These are phyloP conservation scores for Exophiala calicioides DNA, from an alignment of 2,329 filamentous ascomycete species.

Conservation along the genomic window DNA sequence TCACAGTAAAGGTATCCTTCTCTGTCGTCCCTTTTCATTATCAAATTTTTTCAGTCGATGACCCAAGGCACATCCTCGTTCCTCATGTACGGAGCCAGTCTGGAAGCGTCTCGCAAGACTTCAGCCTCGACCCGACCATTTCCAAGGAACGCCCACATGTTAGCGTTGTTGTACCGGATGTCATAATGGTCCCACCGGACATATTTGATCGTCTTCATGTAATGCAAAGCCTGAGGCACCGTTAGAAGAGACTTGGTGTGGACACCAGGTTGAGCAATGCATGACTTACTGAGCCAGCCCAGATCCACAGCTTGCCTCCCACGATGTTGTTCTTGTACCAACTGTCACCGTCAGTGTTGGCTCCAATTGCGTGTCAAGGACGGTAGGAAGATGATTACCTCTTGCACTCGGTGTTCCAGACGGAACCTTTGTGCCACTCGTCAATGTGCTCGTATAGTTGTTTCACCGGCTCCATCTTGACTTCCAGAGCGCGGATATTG, in stretches of 20 bases:
- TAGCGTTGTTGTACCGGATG: constrained; percentile 5
- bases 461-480: constrained; percentile 5
- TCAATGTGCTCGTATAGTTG: constrained; percentile 18
- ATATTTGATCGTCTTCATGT: constrained; percentile 12
- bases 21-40: not conserved
- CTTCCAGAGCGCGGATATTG: constrained; percentile 11
- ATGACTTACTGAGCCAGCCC: constrained; percentile 5
- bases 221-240: constrained; percentile 10
- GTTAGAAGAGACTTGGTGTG: not conserved
- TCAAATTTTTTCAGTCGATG: too few species aligned
- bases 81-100: constrained; percentile 10
- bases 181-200: constrained; percentile 14
- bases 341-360: not conserved
- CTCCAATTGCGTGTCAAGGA: too few species aligned
- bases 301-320: too few species aligned
- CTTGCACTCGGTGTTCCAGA: constrained; percentile 12
- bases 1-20: too few species aligned
- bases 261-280: too few species aligned
- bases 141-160: constrained; percentile 13
- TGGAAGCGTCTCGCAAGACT: not conserved
- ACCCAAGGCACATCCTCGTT: constrained; percentile 11
- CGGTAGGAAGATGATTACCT: too few species aligned
- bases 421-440: constrained; percentile 9
- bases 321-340: too few species aligned
- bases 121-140: constrained; percentile 13